Percentiles rank a stretch among this genome's conserved stretches.
Evolutionary conservation across 1,284 basidiomycete species (phyloP).

Genomic region (Marasmius sp.): DNA sequence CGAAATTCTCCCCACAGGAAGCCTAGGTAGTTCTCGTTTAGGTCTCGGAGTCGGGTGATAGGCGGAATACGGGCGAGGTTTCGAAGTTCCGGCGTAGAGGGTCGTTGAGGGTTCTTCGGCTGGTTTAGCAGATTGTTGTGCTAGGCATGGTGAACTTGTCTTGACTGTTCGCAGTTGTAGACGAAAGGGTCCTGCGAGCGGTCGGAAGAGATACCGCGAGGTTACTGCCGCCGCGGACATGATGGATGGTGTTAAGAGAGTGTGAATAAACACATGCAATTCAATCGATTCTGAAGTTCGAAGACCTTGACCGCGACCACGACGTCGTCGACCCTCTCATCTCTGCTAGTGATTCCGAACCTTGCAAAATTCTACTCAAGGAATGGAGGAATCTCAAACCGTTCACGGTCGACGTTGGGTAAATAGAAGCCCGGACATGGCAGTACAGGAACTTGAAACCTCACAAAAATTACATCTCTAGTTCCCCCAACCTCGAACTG

Average conservation of each 20-base stretch:
- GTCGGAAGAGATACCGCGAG: background rate
- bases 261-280: background rate
- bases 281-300: background rate
- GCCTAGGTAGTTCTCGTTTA: slow-evolving; percentile 40
- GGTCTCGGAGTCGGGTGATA: slow-evolving; percentile 28
- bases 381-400: no score
- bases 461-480: no score
- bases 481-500: no score
- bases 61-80: slow-evolving; percentile 30
- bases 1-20: slow-evolving; percentile 32
- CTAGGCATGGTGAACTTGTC: background rate
- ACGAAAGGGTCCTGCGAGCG: background rate
- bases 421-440: no score
- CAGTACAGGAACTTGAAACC: no score
- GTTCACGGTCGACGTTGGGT: no score
- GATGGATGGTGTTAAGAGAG: background rate
- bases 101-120: slow-evolving; percentile 12
- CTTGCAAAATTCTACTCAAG: no score
- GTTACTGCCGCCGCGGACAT: background rate
- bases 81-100: slow-evolving; percentile 32
- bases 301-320: background rate
- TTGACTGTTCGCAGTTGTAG: background rate
- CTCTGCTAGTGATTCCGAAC: no score
- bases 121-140: background rate
- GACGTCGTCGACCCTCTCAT: background rate